Percentiles rank a stretch among this genome's conserved stretches.
Conservation (phyloP, 768 basidiomycete genomes). For the Hygrophorus russula region DNA sequence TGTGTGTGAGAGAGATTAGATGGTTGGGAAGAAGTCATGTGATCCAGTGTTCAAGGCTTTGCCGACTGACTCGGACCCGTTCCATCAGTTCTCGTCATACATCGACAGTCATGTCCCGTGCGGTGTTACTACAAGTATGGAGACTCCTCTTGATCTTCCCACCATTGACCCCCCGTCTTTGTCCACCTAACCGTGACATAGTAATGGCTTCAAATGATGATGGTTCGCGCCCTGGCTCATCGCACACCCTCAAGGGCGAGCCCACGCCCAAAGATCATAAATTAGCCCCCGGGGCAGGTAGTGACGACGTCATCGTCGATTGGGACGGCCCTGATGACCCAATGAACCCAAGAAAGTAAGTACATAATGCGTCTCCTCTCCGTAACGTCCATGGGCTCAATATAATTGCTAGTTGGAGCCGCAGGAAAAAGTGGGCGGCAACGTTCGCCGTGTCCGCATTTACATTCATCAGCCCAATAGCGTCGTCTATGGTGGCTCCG, state of each 20-base stretch:
- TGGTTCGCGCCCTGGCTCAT: too few species aligned
- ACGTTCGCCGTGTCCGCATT: conserved; percentile 56
- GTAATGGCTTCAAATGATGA: neutral
- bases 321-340: conserved; percentile 58
- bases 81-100: too few species aligned
- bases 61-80: too few species aligned
- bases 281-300: too few species aligned
- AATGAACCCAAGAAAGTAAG: conserved; percentile 50
- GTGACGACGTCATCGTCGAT: conserved; percentile 28
- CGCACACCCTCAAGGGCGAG: too few species aligned
- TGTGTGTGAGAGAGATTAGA: too few species aligned
- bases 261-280: neutral
- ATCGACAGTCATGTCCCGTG: too few species aligned
- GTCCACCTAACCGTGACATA: neutral
- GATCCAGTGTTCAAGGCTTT: too few species aligned
- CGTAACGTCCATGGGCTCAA: neutral
- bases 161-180: neutral
- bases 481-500: conserved; percentile 69
- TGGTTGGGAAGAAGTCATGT: too few species aligned
- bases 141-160: too few species aligned
- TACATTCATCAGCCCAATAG: conserved; percentile 57
- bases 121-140: too few species aligned
- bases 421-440: conserved; percentile 49
- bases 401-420: conserved; percentile 36
- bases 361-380: conserved; percentile 14